phyloP scores from a whole-genome alignment of 2,329 filamentous ascomycete species.

The Ampelomyces quisqualis region DNA sequence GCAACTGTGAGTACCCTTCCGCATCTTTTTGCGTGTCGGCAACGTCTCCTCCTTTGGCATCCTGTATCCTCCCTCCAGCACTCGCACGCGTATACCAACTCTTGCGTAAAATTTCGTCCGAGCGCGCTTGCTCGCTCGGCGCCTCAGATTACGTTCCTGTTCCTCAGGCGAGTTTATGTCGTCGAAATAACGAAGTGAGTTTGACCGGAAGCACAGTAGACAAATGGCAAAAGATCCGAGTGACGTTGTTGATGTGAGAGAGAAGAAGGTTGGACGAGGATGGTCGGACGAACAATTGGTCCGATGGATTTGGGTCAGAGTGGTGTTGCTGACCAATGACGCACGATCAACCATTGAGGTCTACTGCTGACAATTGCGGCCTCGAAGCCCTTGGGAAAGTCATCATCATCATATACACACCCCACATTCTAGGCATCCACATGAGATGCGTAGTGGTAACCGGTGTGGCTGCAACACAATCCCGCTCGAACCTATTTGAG shows the following conservation, averaged over 20 bases:
- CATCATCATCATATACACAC: slow-evolving; percentile 11
- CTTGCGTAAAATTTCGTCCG: slow-evolving; percentile 18
- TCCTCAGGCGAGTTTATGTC: too few relatives aligned
- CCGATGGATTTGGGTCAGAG: slow-evolving; percentile 19
- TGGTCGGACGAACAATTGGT: slow-evolving; percentile 12
- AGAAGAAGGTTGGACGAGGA: slow-evolving; percentile 1
- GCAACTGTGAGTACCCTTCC: slow-evolving; percentile 48
- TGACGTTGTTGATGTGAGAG: slow-evolving; percentile 4
- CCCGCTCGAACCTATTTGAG: background rate
- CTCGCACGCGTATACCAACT: slow-evolving; percentile 14
- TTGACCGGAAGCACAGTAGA: slow-evolving; percentile 8
- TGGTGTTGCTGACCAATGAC: slow-evolving; percentile 13
- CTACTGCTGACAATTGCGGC: slow-evolving; percentile 8
- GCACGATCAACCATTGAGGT: slow-evolving; percentile 4
- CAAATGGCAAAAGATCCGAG: slow-evolving; percentile 4
- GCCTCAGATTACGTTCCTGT: too few relatives aligned
- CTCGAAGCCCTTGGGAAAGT: background rate
- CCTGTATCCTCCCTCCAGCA: slow-evolving; percentile 11
- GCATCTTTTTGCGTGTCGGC: slow-evolving; percentile 46
- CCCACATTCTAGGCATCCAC: slow-evolving; percentile 14
- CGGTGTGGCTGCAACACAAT: background rate
- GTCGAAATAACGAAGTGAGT: too few relatives aligned
- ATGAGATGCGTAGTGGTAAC: background rate
- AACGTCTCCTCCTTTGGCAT: slow-evolving; percentile 43
- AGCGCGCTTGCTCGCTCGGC: background rate